Percentiles rank a stretch among this genome's conserved stretches.
Evolutionary conservation across 2,329 filamentous ascomycete species (phyloP).

Genomic region (Gaeumannomyces sp.): DNA sequence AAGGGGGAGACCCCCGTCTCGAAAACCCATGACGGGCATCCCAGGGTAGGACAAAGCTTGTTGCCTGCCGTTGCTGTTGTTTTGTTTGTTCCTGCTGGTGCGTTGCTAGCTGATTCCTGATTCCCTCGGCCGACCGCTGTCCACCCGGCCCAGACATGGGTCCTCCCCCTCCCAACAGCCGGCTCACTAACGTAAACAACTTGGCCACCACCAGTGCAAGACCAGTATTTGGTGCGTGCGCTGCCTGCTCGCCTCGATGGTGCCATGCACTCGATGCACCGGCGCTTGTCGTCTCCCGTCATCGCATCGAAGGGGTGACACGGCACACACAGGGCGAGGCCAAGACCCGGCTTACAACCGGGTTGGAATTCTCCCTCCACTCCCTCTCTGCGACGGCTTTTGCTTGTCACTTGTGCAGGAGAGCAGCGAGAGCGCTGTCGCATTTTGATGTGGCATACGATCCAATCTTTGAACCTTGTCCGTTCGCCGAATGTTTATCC

Average conservation of each 20-base stretch:
- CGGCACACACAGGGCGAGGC: not conserved
- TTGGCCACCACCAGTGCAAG: not conserved
- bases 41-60: not conserved
- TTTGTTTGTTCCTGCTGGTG: not conserved
- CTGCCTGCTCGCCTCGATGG: not conserved
- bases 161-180: not conserved
- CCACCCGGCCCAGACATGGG: not conserved
- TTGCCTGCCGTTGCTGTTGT: not conserved
- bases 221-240: not conserved
- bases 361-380: not conserved
- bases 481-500: not conserved
- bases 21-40: conserved; percentile 3
- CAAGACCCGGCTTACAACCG: not conserved
- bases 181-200: not conserved
- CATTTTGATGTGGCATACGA: not conserved
- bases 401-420: not conserved
- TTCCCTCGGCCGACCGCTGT: not conserved
- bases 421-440: no score
- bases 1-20: not conserved
- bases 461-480: not conserved
- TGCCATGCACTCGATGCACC: no score
- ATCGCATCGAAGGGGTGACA: not conserved
- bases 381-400: not conserved
- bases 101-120: not conserved
- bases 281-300: not conserved